Conservation (phyloP, 192 early-diverging fungal genomes). For the Borealophlyctis nickersoniae region DNA sequence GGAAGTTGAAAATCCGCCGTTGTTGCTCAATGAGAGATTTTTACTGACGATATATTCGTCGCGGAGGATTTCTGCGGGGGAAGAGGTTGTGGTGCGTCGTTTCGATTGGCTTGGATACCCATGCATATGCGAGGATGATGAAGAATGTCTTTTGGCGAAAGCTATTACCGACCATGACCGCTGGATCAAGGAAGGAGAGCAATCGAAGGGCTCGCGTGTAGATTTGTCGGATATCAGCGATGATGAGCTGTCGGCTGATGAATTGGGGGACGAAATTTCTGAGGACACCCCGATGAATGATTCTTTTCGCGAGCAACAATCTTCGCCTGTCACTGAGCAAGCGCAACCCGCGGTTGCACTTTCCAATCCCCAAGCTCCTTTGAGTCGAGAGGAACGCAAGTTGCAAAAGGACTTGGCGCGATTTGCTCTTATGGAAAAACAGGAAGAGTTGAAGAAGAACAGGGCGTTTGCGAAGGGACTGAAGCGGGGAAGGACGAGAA, state of each 20-base stretch:
- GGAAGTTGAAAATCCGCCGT: not conserved
- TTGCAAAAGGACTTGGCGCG: slow-evolving; percentile 28
- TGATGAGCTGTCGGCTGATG: not conserved
- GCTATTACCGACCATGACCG: not conserved
- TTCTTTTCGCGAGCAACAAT: too few species aligned
- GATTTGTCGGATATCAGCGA: not conserved
- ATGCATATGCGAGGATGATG: slow-evolving; percentile 32
- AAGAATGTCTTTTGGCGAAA: slow-evolving; percentile 16
- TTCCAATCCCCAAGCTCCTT: not conserved
- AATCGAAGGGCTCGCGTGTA: not conserved
- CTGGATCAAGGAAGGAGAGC: not conserved
- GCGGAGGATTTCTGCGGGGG: slow-evolving; percentile 14
- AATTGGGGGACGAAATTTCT: not conserved
- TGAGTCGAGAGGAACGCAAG: slow-evolving; percentile 28
- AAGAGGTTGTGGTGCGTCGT: slow-evolving; percentile 35
- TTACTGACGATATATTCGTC: slow-evolving; percentile 35
- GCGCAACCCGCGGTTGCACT: not conserved
- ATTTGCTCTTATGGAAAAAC: slow-evolving; percentile 22
- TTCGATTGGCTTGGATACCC: slow-evolving; percentile 27
- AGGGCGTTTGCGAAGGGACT: not conserved
- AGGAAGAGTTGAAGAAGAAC: slow-evolving; percentile 11
- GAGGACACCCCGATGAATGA: not conserved
- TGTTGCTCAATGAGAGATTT: slow-evolving; percentile 21
- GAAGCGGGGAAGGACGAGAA: slow-evolving; percentile 11
- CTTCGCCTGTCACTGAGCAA: not conserved